phyloP scores from a whole-genome alignment of 2,329 filamentous ascomycete species.

The Monosporascus sp. region DNA sequence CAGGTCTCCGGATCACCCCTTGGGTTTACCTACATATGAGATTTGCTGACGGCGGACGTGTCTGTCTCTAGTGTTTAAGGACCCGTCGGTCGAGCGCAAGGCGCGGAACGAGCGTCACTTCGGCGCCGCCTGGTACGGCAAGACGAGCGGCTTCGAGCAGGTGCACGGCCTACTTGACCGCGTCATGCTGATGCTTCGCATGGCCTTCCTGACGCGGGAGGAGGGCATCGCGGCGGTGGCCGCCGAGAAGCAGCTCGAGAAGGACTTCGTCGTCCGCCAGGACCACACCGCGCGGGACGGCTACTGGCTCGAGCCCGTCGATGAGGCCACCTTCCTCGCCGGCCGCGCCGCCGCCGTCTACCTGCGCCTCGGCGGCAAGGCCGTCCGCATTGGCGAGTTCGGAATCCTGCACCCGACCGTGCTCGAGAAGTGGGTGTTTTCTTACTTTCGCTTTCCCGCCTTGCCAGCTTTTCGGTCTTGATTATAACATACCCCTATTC shows the following conservation, averaged over 20 bases:
- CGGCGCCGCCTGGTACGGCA: conserved; percentile 92
- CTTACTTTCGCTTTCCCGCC: conserved; percentile 39
- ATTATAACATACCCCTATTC: too few species aligned
- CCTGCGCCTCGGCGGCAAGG: conserved; percentile 68
- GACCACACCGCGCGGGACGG: conserved; percentile 58
- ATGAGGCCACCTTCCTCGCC: conserved; percentile 86
- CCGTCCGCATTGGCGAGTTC: conserved; percentile 77
- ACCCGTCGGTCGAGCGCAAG: conserved; percentile 73
- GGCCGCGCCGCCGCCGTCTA: conserved; percentile 85
- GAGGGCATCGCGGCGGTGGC: conserved; percentile 50
- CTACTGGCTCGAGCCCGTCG: conserved; percentile 93
- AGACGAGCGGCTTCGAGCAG: conserved; percentile 89
- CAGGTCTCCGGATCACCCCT: too few species aligned
- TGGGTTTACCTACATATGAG: background rate
- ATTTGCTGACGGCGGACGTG: background rate
- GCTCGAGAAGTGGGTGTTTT: conserved; percentile 60
- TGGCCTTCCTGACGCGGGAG: conserved; percentile 71
- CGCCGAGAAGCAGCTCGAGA: conserved; percentile 38
- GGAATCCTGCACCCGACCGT: conserved; percentile 92
- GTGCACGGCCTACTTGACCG: conserved; percentile 93
- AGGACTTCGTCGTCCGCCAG: conserved; percentile 45
- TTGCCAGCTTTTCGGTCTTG: too few species aligned
- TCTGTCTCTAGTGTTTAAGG: conserved; percentile 69
- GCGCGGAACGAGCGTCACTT: conserved; percentile 92
- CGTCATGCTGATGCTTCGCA: conserved; percentile 85